These are phyloP conservation scores for Medicago arabica DNA, from an alignment of 306 rosid genomes.

Conservation along the genomic window DNA sequence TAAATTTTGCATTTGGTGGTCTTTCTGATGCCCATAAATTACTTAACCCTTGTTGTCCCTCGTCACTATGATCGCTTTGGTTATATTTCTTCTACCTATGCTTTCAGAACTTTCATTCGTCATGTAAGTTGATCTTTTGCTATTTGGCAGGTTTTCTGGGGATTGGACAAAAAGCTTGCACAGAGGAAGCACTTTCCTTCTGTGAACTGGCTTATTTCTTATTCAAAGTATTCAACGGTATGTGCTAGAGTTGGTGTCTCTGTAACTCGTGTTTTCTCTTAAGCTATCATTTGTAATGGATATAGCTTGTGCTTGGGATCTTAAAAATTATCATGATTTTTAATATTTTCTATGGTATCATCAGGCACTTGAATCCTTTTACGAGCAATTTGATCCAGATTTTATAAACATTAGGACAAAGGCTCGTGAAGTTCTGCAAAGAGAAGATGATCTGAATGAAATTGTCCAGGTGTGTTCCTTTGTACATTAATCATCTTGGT, in stretches of 20 bases:
- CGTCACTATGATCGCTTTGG: neutral
- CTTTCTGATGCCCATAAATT: constrained; percentile 8
- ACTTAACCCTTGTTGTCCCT: neutral
- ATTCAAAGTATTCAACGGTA: constrained; percentile 92
- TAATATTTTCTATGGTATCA: constrained; percentile 35
- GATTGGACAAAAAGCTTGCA: constrained; percentile 98
- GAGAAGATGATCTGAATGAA: constrained; percentile 99
- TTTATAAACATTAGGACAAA: constrained; percentile 96
- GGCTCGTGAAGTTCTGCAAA: constrained; percentile 96
- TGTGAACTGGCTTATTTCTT: constrained; percentile 99
- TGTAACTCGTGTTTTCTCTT: constrained; percentile 21
- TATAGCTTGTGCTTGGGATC: constrained; percentile 23
- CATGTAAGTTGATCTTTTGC: constrained; percentile 24
- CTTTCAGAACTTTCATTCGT: constrained; percentile 14
- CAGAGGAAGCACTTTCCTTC: constrained; percentile 99
- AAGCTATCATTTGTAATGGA: constrained; percentile 28
- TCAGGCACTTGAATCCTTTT: constrained; percentile 93
- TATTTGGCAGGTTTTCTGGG: constrained; percentile 92
- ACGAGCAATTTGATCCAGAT: constrained; percentile 95
- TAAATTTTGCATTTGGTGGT: constrained; percentile 4
- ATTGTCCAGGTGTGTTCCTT: constrained; percentile 81
- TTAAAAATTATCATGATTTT: neutral
- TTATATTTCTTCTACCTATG: constrained; percentile 21
- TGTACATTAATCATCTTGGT: constrained; percentile 19
- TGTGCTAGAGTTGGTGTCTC: constrained; percentile 44